Conservation (phyloP, 441 rosid genomes). For the Adansonia gregorii region DNA sequence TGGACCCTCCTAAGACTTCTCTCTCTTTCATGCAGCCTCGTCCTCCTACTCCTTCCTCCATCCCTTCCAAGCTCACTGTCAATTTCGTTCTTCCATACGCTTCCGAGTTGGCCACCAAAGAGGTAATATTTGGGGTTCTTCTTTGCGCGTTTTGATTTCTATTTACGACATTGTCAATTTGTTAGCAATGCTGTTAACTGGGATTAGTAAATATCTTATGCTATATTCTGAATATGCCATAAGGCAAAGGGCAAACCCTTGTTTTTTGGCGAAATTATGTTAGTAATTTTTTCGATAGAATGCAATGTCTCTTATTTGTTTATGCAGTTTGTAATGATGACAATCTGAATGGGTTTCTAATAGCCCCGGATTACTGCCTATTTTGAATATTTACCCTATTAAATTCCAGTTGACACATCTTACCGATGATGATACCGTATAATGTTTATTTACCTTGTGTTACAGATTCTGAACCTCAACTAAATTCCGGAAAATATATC, state of each 20-base stretch:
- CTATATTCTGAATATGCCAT: neutral
- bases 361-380: neutral
- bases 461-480: neutral
- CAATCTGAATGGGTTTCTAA: neutral
- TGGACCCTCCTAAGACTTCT: slow-evolving; percentile 63
- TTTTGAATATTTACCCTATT: neutral
- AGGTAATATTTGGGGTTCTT: slow-evolving; percentile 38
- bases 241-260: neutral
- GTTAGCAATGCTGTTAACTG: neutral
- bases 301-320: neutral
- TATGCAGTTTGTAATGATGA: neutral
- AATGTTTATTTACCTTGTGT: neutral
- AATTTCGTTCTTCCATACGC: slow-evolving; percentile 68
- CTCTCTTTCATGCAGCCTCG: slow-evolving; percentile 53
- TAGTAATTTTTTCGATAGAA: neutral
- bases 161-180: neutral
- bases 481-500: neutral
- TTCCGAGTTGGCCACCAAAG: slow-evolving; percentile 53
- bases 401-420: neutral
- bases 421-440: neutral
- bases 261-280: neutral
- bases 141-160: neutral
- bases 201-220: too few relatives aligned
- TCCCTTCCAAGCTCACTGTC: slow-evolving; percentile 68
- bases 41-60: slow-evolving; percentile 49